These are phyloP conservation scores for Aspergillus conjunctus DNA, from an alignment of 495 filamentous ascomycete genomes.

Conservation along the genomic window DNA sequence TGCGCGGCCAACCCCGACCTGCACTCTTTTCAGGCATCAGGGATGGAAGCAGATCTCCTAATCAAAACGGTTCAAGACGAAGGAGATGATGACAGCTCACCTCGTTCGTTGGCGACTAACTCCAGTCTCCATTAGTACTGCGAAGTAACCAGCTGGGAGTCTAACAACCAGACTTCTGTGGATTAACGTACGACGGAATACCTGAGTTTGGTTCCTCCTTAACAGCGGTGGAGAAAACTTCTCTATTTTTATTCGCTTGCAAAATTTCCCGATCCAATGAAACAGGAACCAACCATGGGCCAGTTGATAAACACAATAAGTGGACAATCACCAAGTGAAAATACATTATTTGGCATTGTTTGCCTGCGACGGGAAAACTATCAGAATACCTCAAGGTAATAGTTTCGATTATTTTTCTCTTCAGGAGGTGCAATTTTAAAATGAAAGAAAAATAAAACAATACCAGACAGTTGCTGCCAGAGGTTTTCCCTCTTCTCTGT, in stretches of 20 bases:
- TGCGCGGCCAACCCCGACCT: neutral
- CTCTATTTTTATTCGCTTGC: conserved; percentile 11
- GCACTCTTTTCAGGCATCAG: neutral
- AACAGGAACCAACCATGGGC: conserved; percentile 1
- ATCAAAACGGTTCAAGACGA: neutral
- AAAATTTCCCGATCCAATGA: conserved; percentile 17
- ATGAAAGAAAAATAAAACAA: neutral
- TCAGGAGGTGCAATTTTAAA: too few species aligned
- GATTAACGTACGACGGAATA: neutral
- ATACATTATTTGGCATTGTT: neutral
- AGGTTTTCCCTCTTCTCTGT: neutral
- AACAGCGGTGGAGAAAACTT: neutral
- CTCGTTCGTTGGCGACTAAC: neutral
- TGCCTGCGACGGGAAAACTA: neutral
- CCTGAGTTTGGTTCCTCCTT: conserved; percentile 3
- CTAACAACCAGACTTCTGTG: neutral
- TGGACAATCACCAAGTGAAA: neutral
- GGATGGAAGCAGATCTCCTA: neutral
- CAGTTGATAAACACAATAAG: neutral
- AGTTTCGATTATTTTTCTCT: too few species aligned
- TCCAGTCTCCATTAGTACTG: neutral
- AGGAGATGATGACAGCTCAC: neutral
- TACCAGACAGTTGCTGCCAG: neutral
- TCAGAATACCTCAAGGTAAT: too few species aligned
- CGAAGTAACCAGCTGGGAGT: neutral